Evolutionary conservation across 768 basidiomycete genomes (phyloP).

Genomic region (Calocybe gangraenosa): DNA sequence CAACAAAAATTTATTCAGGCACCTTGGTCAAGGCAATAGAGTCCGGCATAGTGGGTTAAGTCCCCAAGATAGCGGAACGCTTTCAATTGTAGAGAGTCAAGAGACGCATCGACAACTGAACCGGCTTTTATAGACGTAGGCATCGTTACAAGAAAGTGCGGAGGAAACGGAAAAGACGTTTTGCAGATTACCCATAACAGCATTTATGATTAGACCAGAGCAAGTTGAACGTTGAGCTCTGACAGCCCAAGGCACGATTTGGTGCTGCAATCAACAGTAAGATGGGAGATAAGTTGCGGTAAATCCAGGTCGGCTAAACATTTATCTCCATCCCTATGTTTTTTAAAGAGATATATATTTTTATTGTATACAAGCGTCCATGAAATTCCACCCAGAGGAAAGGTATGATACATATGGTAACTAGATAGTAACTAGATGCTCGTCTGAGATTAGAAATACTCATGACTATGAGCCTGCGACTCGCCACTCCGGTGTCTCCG

Average conservation of each 20-base stretch:
- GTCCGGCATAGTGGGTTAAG: background rate
- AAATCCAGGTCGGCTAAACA: too few species aligned
- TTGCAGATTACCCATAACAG: background rate
- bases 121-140: slow-evolving; percentile 4
- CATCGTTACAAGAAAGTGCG: slow-evolving; percentile 5
- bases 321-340: too few species aligned
- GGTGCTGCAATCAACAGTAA: too few species aligned
- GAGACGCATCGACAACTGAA: too few species aligned
- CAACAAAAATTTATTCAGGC: background rate
- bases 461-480: slow-evolving; percentile 17
- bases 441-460: slow-evolving; percentile 25
- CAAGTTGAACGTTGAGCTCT: too few species aligned
- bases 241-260: too few species aligned
- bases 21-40: background rate
- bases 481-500: slow-evolving; percentile 18
- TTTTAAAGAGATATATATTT: too few species aligned
- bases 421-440: background rate
- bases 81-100: too few species aligned
- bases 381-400: too few species aligned
- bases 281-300: too few species aligned
- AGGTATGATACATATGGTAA: background rate
- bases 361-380: background rate
- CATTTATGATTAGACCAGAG: too few species aligned
- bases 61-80: too few species aligned
- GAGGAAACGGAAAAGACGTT: background rate